These are phyloP conservation scores for Penicillium samsonianum DNA, from an alignment of 495 filamentous ascomycete genomes.

Conservation along the genomic window DNA sequence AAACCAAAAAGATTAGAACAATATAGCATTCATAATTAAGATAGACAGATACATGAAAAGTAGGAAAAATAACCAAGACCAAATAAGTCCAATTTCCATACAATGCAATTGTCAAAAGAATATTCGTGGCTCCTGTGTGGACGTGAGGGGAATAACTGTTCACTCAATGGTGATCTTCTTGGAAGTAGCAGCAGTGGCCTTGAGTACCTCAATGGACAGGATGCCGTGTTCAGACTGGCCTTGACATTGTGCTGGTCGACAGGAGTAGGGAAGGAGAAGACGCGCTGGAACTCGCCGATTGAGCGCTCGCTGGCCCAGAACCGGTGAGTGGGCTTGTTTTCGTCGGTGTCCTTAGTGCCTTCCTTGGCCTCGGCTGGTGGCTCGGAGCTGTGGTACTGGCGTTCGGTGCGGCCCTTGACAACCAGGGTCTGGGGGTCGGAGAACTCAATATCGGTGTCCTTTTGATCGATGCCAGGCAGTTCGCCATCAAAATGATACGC, in stretches of 20 bases:
- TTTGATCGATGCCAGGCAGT: constrained; percentile 78
- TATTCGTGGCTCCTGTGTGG: constrained; percentile 3
- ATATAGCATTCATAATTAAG: neutral
- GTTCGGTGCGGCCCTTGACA: constrained; percentile 65
- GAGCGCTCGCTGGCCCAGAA: constrained; percentile 87
- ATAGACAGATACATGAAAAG: too few species aligned
- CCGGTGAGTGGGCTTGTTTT: constrained; percentile 44
- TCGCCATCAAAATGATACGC: constrained; percentile 87
- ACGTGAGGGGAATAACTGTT: constrained; percentile 8
- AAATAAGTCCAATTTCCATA: neutral
- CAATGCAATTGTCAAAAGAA: neutral
- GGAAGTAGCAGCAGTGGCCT: constrained; percentile 56
- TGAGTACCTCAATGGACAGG: constrained; percentile 76
- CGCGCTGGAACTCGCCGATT: constrained; percentile 78
- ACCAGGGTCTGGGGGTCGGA: constrained; percentile 75
- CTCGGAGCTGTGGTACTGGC: constrained; percentile 48
- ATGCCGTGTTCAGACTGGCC: constrained; percentile 78
- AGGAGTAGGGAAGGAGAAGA: constrained; percentile 74
- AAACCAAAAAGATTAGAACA: neutral
- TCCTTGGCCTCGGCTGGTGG: constrained; percentile 55
- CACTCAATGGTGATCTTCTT: constrained; percentile 66
- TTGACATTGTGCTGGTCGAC: constrained; percentile 79
- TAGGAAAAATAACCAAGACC: neutral
- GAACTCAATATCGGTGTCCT: constrained; percentile 84
- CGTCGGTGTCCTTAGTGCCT: constrained; percentile 24